Evolutionary conservation across 2,329 filamentous ascomycete species (phyloP).

Genomic region (Alternaria dauci): DNA sequence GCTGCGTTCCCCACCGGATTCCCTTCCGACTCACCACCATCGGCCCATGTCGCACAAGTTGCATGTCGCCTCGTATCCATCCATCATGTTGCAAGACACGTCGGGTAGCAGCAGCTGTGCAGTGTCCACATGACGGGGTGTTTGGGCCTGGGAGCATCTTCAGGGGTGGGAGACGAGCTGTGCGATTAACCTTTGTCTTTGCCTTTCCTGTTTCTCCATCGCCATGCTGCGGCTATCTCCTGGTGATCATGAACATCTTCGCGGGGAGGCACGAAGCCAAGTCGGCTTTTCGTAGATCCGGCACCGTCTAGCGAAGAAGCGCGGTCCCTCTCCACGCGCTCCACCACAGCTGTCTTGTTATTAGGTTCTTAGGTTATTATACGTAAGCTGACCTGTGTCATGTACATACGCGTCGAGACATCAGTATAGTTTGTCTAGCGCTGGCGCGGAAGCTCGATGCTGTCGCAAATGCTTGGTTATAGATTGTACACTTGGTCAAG

Average conservation of each 20-base stretch:
- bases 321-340: neutral
- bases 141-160: slow-evolving; percentile 3
- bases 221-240: slow-evolving; percentile 7
- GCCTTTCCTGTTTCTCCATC: slow-evolving; percentile 1
- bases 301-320: slow-evolving; percentile 1
- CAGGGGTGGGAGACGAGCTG: slow-evolving; percentile 3
- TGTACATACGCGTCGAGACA: neutral
- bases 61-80: slow-evolving; percentile 17
- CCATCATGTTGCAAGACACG: slow-evolving; percentile 18
- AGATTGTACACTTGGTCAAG: neutral
- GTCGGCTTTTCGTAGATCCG: slow-evolving; percentile 4
- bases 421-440: neutral
- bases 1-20: slow-evolving; percentile 8
- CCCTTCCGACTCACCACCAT: slow-evolving; percentile 11
- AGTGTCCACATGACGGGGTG: slow-evolving; percentile 7
- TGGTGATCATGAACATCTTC: slow-evolving; percentile 8
- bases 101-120: slow-evolving; percentile 9
- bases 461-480: neutral
- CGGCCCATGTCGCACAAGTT: slow-evolving; percentile 23
- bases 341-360: neutral
- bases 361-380: neutral
- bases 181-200: slow-evolving; percentile 12
- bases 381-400: neutral
- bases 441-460: neutral
- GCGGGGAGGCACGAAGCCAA: slow-evolving; percentile 1